These are phyloP conservation scores for Strobilomyces confusus DNA, from an alignment of 768 basidiomycete species.

Conservation along the genomic window DNA sequence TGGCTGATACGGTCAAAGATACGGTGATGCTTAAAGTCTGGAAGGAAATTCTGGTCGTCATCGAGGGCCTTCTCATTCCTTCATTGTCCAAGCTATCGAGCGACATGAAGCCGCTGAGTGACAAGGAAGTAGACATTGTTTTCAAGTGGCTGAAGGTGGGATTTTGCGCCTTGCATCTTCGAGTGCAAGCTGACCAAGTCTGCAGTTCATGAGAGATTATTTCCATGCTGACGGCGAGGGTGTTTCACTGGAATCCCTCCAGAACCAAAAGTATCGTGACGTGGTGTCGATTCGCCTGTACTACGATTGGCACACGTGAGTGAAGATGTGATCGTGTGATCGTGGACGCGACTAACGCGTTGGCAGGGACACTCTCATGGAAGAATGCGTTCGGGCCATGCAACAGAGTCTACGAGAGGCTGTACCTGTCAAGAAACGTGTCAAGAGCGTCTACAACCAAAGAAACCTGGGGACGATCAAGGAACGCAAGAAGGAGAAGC, in stretches of 20 bases:
- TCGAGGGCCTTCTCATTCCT: slow-evolving; percentile 88
- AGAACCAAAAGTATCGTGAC: slow-evolving; percentile 94
- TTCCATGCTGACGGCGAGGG: slow-evolving; percentile 94
- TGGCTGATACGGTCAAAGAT: slow-evolving; percentile 81
- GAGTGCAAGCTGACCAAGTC: not conserved
- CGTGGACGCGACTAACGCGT: slow-evolving; percentile 4
- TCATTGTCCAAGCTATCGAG: slow-evolving; percentile 81
- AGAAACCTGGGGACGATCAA: slow-evolving; percentile 96
- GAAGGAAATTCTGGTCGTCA: slow-evolving; percentile 88
- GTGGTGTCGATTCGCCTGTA: slow-evolving; percentile 86
- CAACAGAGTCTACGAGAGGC: slow-evolving; percentile 76
- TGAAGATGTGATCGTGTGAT: slow-evolving; percentile 7
- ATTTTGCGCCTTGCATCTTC: not conserved
- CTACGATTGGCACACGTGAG: slow-evolving; percentile 94
- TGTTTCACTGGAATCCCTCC: slow-evolving; percentile 77
- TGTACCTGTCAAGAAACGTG: slow-evolving; percentile 78
- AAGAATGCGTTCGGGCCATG: slow-evolving; percentile 95
- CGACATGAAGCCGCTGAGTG: slow-evolving; percentile 87
- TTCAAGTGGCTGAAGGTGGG: slow-evolving; percentile 94
- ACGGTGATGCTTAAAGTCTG: slow-evolving; percentile 91
- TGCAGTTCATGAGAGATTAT: slow-evolving; percentile 87
- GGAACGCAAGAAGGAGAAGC: slow-evolving; percentile 84
- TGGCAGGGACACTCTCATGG: slow-evolving; percentile 75
- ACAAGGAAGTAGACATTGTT: slow-evolving; percentile 98
- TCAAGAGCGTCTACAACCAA: slow-evolving; percentile 89